These are phyloP conservation scores for Dryas octopetala DNA, from an alignment of 306 rosid species.

Conservation along the genomic window DNA sequence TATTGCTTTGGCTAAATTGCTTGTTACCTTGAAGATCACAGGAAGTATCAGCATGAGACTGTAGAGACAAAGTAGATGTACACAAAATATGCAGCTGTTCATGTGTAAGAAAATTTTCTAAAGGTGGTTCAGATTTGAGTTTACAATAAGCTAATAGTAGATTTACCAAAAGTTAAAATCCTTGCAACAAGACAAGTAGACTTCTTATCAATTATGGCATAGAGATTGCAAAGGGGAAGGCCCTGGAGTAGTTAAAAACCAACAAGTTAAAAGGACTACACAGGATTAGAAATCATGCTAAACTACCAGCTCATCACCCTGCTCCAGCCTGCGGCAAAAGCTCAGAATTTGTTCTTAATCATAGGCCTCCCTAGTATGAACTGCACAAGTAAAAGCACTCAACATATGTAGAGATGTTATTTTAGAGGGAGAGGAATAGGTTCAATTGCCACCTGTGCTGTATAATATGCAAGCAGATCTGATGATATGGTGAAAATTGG, in stretches of 20 bases:
- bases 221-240: too few species aligned
- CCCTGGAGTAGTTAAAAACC: too few species aligned
- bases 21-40: slow-evolving; percentile 38
- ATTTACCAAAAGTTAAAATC: background rate
- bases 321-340: background rate
- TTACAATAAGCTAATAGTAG: background rate
- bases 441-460: background rate
- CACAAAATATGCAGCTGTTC: background rate
- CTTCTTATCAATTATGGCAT: background rate
- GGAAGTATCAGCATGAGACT: slow-evolving; percentile 22
- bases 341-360: background rate
- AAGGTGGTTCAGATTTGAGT: slow-evolving; percentile 2
- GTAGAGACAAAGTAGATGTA: background rate
- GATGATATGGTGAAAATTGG: slow-evolving; percentile 8
- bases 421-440: background rate
- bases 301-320: too few species aligned
- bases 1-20: slow-evolving; percentile 33
- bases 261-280: too few species aligned
- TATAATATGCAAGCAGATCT: background rate
- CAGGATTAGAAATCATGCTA: too few species aligned
- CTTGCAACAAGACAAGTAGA: background rate
- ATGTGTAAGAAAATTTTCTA: background rate
- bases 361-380: background rate
- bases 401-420: background rate
- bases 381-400: background rate